Evolutionary conservation across 2,329 filamentous ascomycete genomes (phyloP), one percentile per base, ranked within the genome.

Genomic region (Didymella lethalis): DNA sequence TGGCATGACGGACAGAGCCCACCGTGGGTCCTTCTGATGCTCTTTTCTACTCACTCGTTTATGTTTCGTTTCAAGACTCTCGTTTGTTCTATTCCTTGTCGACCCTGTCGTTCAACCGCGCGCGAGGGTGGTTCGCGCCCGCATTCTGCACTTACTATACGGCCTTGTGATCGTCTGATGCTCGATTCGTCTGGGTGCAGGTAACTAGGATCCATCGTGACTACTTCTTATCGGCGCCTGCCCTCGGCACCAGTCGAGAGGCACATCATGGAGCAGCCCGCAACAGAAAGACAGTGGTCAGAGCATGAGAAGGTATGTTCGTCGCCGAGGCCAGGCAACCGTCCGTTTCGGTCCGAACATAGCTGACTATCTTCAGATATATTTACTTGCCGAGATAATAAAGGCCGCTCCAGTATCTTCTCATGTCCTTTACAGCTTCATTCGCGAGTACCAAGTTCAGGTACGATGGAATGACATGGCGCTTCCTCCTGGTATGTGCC

Each of bases 371-470:
- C 29, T 51, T 18, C 53, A 67, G 73, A 67, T 77, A 59, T 79
- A 79, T 67, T 71, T 85, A 56, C 78, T 85, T 63, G 79, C 82
- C 65, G 83, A 85, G 69, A 80, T 83, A 62, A 75, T 85, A 64
- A 85, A 83, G 69, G 76, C 75, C 41, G 77, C 78, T 56, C 73
- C 76, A 43, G 74, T 83, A 54, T 74, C 79, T 41, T 78, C 80
- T 47, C 74, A 77, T 62, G 71, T 76, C 44, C 73, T 83, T 55
- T 76, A 80, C 62, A 71, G 78, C 55, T 71, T 81, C 63, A 77
- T 84, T 62, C 74, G 76, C 61, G 77, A 80, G 51, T 66, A 71
- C 57, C 76, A 77, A 62, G 73, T 81, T 61, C 75, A 77, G 64
- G 81, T 81, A 55, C 75, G 75, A 65, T 85, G 82, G 82, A 77